These are phyloP conservation scores for Picea sitchensis DNA, from an alignment of 75 land plant species.

Conservation along the genomic window DNA sequence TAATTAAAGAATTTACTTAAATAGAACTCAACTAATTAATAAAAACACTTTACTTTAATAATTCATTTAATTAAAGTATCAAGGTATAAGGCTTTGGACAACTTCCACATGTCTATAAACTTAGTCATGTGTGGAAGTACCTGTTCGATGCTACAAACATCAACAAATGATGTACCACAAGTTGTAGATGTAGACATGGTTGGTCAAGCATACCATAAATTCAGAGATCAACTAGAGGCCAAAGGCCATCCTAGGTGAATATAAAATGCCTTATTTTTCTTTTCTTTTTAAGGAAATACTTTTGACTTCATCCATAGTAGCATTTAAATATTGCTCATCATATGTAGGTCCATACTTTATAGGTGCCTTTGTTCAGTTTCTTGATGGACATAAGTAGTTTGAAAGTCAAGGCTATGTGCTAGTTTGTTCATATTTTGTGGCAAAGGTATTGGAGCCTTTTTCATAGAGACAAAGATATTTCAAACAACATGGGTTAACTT, in stretches of 20 bases:
- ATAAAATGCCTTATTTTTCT: constrained; percentile 25
- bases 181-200: constrained; percentile 38
- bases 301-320: constrained; percentile 26
- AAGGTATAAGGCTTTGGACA: no score
- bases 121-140: no score
- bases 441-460: constrained; percentile 47
- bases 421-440: constrained; percentile 41
- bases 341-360: constrained; percentile 70
- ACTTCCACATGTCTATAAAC: no score
- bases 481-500: constrained; percentile 40
- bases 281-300: constrained; percentile 31
- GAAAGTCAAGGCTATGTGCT: constrained; percentile 47
- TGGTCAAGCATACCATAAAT: constrained; percentile 19
- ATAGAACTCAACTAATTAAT: no score
- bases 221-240: constrained; percentile 30
- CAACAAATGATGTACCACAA: no score
- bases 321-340: constrained; percentile 30
- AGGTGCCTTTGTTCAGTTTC: constrained; percentile 44
- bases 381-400: constrained; percentile 22
- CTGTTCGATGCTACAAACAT: no score
- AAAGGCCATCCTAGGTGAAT: constrained; percentile 21
- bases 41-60: no score
- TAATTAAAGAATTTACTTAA: no score
- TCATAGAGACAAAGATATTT: constrained; percentile 64
- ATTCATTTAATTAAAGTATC: no score